phyloP scores from a whole-genome alignment of 805 yeast species.

The Monosporozyma aquatica region DNA sequence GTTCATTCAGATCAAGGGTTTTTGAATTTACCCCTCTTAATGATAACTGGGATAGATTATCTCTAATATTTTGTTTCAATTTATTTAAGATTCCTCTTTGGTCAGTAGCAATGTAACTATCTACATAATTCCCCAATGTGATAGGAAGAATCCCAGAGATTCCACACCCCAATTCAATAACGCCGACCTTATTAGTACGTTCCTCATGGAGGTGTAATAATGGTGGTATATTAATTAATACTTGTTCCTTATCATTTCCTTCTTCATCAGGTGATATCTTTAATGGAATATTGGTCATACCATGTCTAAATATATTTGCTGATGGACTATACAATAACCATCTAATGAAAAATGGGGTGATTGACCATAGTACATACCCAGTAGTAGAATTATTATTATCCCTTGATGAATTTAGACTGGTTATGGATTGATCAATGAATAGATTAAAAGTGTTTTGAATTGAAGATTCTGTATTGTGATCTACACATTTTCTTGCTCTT shows the following conservation, averaged over 20 bases:
- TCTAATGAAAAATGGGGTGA: conserved; percentile 26
- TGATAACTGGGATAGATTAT: conserved; percentile 21
- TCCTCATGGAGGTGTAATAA: not conserved
- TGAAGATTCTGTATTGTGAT: too few species aligned
- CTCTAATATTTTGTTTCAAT: conserved; percentile 20
- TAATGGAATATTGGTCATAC: conserved; percentile 5
- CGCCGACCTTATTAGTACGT: conserved; percentile 4
- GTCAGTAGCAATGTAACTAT: conserved; percentile 25
- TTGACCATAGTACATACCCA: conserved; percentile 31
- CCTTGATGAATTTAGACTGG: conserved; percentile 22
- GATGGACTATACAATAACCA: conserved; percentile 26
- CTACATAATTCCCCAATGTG: conserved; percentile 24
- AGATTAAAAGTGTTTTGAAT: conserved; percentile 14
- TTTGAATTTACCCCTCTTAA: conserved; percentile 12
- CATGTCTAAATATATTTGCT: conserved; percentile 14
- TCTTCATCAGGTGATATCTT: not conserved
- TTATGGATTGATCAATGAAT: conserved; percentile 22
- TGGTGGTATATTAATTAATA: conserved; percentile 1
- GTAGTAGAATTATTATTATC: conserved; percentile 31
- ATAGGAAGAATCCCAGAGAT: conserved; percentile 24
- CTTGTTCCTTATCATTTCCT: not conserved
- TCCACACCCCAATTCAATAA: conserved; percentile 30
- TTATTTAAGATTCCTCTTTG: conserved; percentile 26
- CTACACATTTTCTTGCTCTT: too few species aligned
- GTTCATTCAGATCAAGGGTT: conserved; percentile 6